Percentiles rank a stretch among this genome's conserved stretches.
These are phyloP conservation scores for Camelina laxa DNA, from an alignment of 345 rosid species.

Conservation along the genomic window DNA sequence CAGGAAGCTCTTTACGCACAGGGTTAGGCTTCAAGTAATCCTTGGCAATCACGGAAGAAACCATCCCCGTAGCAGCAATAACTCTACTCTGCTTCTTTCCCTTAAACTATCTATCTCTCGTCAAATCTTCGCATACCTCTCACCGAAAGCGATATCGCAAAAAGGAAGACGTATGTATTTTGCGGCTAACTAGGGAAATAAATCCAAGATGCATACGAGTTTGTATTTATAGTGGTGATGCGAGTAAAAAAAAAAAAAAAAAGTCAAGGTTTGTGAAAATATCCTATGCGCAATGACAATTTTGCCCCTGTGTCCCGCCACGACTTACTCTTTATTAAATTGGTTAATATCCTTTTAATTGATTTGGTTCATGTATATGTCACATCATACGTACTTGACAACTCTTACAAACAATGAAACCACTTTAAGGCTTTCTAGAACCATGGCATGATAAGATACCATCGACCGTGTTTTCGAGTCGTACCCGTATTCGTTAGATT, in stretches of 20 bases:
- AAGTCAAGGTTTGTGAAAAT: conserved; percentile 18
- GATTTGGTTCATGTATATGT: no score
- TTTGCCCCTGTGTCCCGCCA: not conserved
- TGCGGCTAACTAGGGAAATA: conserved; percentile 11
- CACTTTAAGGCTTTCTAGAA: no score
- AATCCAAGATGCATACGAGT: not conserved
- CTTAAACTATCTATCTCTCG: conserved; percentile 40
- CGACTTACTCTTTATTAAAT: no score
- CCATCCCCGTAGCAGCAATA: conserved; percentile 78
- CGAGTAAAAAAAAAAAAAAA: not conserved
- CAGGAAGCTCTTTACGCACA: conserved; percentile 37
- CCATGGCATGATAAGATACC: no score
- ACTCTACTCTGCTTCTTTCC: conserved; percentile 61
- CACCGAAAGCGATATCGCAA: not conserved
- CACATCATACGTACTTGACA: not conserved
- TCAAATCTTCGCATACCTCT: conserved; percentile 39
- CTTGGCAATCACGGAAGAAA: conserved; percentile 79
- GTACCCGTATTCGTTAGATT: no score
- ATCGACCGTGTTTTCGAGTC: no score
- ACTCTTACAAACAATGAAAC: not conserved
- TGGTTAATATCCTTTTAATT: no score
- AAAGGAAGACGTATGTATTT: no score
- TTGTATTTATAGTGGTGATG: not conserved
- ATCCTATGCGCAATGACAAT: not conserved
- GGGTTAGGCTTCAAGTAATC: conserved; percentile 64